Base-by-base conservation (phyloP, 805 yeast genomes). In the Torulaspora gathmanii region DNA sequence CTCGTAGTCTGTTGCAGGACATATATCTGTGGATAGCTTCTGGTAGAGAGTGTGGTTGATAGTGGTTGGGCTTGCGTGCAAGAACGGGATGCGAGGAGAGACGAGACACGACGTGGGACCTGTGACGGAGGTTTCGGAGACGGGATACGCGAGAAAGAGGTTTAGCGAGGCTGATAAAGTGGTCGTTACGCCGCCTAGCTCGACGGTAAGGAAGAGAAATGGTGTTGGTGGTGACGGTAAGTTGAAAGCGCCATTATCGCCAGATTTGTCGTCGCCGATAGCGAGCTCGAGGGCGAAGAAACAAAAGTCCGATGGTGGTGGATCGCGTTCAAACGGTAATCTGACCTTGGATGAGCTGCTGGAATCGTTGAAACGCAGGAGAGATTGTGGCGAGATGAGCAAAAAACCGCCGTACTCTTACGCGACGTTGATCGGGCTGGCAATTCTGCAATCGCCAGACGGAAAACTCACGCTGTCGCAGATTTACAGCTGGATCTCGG, bases 401-500 rank as follows among this genome's bases (percentile, higher is more conserved):
- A 52, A 62, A 10, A 91, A 93, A 64, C 99, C 99, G 1, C 96
- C 96, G 0, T 90, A 82, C 64, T 87, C 96, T 5, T 91, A 91
- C 61, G 99, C 99, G 3, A 83, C 89, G 42, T 73, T 91, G 48
- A 91, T 91, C 51, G 96, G 96, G 1, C 82, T 91, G 83, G 91
- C 98, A 1, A 86, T 91, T 39, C 70, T 91, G 52, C 78, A 93
- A 49, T 80, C 95, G n/a, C 81, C 82, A 1, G 75, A 71, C 12
- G 74, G 83, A 37, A 82, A 82, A 51, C 72, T 89, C 33, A 85
- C 95, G 2, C 67, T 85, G 42, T 76, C 93, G 0, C 96, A 88
- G 58, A 93, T 91, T 33, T 91, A 91, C 69, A 75, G 72, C 55
- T 91, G 99, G 99, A 93, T 91, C 35, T 80, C 93, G 7, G 80